phyloP scores from a whole-genome alignment of 139 green algal species.

The Micromonas pusilla region DNA sequence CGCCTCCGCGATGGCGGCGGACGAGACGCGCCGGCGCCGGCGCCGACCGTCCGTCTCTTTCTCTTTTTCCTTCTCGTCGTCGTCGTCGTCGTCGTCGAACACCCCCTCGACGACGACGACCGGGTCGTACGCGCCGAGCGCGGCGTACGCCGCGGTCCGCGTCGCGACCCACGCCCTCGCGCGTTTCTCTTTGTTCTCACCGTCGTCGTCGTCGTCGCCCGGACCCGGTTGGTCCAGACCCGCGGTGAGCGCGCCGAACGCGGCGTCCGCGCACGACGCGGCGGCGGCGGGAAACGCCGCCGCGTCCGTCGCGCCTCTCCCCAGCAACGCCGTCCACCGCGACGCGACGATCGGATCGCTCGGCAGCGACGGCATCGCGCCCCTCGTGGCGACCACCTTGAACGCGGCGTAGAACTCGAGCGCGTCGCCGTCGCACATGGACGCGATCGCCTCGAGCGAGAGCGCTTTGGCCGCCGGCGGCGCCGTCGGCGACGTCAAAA shows the following conservation, averaged over 20 bases:
- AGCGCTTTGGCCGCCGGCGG: not conserved
- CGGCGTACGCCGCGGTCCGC: not conserved
- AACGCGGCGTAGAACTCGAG: conserved; percentile 18
- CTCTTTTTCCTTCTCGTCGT: too few relatives aligned
- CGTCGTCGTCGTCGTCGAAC: not conserved
- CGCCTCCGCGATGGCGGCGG: too few relatives aligned
- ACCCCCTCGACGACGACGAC: not conserved
- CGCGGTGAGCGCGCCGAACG: too few relatives aligned
- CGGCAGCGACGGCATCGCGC: too few relatives aligned
- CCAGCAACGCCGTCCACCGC: not conserved
- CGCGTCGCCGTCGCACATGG: not conserved
- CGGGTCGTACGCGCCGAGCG: not conserved
- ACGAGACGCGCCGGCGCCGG: too few relatives aligned
- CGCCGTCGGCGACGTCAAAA: not conserved
- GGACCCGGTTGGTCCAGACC: too few relatives aligned
- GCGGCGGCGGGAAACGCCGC: too few relatives aligned
- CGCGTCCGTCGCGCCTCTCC: not conserved
- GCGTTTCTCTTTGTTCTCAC: too few relatives aligned
- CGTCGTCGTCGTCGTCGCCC: too few relatives aligned
- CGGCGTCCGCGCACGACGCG: too few relatives aligned
- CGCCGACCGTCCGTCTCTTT: too few relatives aligned
- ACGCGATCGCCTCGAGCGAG: not conserved
- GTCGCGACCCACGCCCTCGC: too few relatives aligned
- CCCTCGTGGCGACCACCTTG: not conserved
- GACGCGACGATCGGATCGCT: not conserved